These are phyloP conservation scores for Didymosphaeria variabile DNA, from an alignment of 2,329 filamentous ascomycete genomes.

Conservation along the genomic window DNA sequence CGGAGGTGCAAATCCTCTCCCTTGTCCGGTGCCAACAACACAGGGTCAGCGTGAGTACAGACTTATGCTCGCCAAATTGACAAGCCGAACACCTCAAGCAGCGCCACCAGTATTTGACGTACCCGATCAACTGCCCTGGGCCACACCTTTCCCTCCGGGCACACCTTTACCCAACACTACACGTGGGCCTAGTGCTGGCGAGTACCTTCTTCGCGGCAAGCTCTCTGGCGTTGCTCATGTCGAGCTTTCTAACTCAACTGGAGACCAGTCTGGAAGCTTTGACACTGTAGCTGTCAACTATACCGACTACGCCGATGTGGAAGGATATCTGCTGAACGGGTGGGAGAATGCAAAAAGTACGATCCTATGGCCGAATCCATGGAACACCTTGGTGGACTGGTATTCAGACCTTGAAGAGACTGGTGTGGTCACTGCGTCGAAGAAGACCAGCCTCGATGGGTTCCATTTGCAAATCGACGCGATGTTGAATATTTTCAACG, in stretches of 20 bases:
- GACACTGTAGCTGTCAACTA: conserved; percentile 49
- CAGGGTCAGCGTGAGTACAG: conserved; percentile 51
- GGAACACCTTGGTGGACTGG: conserved; percentile 48
- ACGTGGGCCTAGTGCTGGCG: conserved; percentile 9
- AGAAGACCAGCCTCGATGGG: conserved; percentile 51
- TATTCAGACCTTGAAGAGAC: conserved; percentile 51
- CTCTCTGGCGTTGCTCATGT: conserved; percentile 29
- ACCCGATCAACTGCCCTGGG: conserved; percentile 48
- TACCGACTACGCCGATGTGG: conserved; percentile 50
- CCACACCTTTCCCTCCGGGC: conserved; percentile 40
- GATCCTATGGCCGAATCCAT: conserved; percentile 18
- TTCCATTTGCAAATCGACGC: conserved; percentile 54
- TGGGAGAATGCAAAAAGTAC: conserved; percentile 45
- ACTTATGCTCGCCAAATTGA: conserved; percentile 55
- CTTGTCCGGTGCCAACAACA: conserved; percentile 53
- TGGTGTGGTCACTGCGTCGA: conserved; percentile 43
- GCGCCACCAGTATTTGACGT: conserved; percentile 32
- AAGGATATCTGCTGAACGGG: conserved; percentile 44
- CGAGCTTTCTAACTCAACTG: conserved; percentile 12
- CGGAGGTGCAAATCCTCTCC: conserved; percentile 55
- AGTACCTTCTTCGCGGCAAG: conserved; percentile 24
- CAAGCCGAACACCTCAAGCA: conserved; percentile 39
- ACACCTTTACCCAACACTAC: neutral
- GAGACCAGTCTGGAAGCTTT: neutral
- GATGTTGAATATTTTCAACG: conserved; percentile 52